These are phyloP conservation scores for Myxozyma neotropica DNA, from an alignment of 805 yeast genomes.

Conservation along the genomic window DNA sequence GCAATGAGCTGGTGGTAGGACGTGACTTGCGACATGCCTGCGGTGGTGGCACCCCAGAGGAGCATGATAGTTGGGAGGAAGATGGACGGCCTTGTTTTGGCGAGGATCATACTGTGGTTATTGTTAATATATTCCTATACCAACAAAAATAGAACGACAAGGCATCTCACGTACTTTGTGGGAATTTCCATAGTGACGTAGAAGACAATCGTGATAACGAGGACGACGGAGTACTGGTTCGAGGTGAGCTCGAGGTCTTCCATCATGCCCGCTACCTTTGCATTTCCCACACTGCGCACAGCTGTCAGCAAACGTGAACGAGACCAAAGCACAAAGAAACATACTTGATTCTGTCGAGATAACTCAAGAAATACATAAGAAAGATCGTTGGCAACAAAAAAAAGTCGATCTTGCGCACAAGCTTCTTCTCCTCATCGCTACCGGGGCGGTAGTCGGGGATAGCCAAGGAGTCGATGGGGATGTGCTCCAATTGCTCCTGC, in stretches of 20 bases:
- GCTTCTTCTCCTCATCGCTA: conserved; percentile 7
- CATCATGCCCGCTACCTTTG: conserved; percentile 51
- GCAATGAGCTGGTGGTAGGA: conserved; percentile 40
- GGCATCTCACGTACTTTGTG: conserved; percentile 40
- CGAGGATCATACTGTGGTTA: conserved; percentile 14
- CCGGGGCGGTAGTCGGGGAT: conserved; percentile 7
- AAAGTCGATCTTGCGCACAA: conserved; percentile 48
- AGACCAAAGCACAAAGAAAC: neutral
- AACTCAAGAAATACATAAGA: conserved; percentile 49
- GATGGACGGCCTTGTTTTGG: conserved; percentile 33
- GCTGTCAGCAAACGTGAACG: neutral
- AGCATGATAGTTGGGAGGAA: conserved; percentile 42
- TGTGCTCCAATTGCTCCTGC: conserved; percentile 11
- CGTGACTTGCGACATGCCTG: conserved; percentile 53
- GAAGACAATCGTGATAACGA: conserved; percentile 45
- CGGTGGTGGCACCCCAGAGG: conserved; percentile 61
- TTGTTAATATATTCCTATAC: conserved; percentile 36
- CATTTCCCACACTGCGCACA: conserved; percentile 48
- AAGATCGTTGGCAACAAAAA: conserved; percentile 50
- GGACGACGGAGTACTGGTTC: conserved; percentile 50
- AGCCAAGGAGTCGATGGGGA: neutral
- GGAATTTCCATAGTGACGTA: conserved; percentile 47
- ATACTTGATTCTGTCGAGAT: conserved; percentile 18
- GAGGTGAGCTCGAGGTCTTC: conserved; percentile 48
- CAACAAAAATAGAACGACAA: conserved; percentile 40